Percentiles rank a stretch among this genome's conserved stretches.
These are phyloP conservation scores for Toxoplasma gondii DNA, from an alignment of 169 alveolate genomes.

Conservation along the genomic window DNA sequence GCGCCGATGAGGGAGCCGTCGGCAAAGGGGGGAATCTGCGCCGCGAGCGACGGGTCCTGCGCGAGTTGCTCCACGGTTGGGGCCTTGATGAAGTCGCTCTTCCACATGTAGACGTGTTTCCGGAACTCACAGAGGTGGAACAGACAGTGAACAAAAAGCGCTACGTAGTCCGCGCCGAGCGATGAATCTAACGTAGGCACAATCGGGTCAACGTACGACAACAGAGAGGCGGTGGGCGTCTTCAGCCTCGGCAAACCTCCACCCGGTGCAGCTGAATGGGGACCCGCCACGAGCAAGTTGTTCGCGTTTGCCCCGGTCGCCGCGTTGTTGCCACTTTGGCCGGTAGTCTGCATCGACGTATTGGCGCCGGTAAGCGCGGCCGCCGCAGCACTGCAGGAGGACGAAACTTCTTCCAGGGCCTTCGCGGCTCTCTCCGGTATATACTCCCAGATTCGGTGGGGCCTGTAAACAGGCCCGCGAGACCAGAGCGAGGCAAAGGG, in stretches of 20 bases:
- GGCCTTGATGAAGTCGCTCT: conserved; percentile 1
- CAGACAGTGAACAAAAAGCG: conserved; percentile 67
- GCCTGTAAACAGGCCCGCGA: conserved; percentile 81
- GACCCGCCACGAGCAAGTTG: background rate
- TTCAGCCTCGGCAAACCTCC: conserved; percentile 19
- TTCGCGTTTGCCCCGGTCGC: background rate
- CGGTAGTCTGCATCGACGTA: background rate
- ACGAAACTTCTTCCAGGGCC: conserved; percentile 46
- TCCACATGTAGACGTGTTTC: conserved; percentile 73
- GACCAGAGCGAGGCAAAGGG: conserved; percentile 90
- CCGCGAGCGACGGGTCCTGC: conserved; percentile 47
- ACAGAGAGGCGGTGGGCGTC: conserved; percentile 43
- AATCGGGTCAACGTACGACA: conserved; percentile 54
- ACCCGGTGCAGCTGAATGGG: background rate
- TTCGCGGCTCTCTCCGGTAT: conserved; percentile 73
- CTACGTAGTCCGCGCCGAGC: conserved; percentile 67
- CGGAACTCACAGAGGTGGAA: conserved; percentile 85
- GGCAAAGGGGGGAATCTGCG: conserved; percentile 31
- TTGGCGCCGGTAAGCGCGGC: conserved; percentile 48
- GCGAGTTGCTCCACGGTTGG: conserved; percentile 69
- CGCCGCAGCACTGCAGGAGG: conserved; percentile 44
- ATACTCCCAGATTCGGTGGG: conserved; percentile 87
- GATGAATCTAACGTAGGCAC: conserved; percentile 56
- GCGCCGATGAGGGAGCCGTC: conserved; percentile 79
- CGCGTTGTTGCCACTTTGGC: background rate